Conservation (phyloP, 2,329 filamentous ascomycete species). For the Domatiomyces catenatus region DNA sequence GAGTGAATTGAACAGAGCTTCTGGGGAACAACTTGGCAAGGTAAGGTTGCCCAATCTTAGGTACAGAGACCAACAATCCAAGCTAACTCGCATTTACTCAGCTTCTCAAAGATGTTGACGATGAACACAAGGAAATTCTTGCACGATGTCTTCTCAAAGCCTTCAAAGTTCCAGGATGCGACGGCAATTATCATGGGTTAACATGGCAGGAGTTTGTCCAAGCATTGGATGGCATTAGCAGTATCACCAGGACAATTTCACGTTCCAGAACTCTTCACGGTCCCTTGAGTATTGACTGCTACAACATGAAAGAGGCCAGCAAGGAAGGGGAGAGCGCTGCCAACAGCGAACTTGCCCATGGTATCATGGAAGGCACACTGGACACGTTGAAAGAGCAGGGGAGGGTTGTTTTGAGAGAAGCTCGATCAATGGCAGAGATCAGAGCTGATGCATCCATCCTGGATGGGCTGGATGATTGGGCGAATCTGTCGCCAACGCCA, state of each 20-base stretch:
- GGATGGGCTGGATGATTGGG: background rate
- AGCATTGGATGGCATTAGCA: conserved; percentile 1
- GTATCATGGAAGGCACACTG: background rate
- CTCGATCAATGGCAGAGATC: background rate
- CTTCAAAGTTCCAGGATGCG: conserved; percentile 2
- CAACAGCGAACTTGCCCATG: background rate
- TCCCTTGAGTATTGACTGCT: background rate
- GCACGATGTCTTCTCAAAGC: conserved; percentile 1
- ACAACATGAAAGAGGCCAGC: background rate
- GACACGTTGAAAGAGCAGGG: background rate
- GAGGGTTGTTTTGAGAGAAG: background rate
- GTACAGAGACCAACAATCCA: background rate
- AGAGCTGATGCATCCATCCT: background rate
- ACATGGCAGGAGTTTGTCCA: conserved; percentile 1
- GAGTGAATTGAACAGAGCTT: background rate
- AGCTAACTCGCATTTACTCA: background rate
- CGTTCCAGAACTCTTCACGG: background rate
- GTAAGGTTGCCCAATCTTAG: background rate
- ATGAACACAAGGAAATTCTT: conserved; percentile 4
- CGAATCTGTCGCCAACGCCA: background rate
- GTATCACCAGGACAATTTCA: background rate
- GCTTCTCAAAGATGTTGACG: conserved; percentile 1
- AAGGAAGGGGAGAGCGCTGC: background rate
- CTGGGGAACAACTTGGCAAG: conserved; percentile 1
- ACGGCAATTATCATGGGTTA: background rate